These are phyloP conservation scores for Pythium brachiatum DNA, from an alignment of 352 stramenopile genomes.

Conservation along the genomic window DNA sequence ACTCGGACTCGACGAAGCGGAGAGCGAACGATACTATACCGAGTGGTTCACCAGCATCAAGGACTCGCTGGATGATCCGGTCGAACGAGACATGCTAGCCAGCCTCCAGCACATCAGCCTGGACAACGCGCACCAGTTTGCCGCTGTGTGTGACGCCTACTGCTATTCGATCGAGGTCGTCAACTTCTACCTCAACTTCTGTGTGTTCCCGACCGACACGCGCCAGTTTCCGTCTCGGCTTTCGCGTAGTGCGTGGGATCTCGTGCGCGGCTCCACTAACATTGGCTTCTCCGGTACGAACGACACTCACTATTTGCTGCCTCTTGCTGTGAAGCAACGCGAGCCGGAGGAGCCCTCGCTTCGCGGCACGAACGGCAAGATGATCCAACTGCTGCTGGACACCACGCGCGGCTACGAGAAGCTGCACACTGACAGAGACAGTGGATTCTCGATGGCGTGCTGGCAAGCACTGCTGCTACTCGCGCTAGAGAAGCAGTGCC, in stretches of 20 bases:
- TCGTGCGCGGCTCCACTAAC: conserved; percentile 55
- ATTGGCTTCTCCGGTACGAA: conserved; percentile 91
- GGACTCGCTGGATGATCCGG: conserved; percentile 8
- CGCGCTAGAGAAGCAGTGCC: conserved; percentile 36
- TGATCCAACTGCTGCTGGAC: conserved; percentile 71
- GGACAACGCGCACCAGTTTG: conserved; percentile 63
- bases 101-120: conserved; percentile 72
- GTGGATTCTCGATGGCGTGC: not conserved
- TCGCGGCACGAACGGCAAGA: conserved; percentile 79
- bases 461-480: conserved; percentile 50
- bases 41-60: conserved; percentile 58
- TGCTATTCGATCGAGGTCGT: conserved; percentile 63
- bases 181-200: conserved; percentile 84
- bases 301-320: conserved; percentile 81
- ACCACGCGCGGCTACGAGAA: conserved; percentile 31
- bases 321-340: conserved; percentile 57
- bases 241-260: conserved; percentile 76
- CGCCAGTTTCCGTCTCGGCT: conserved; percentile 72
- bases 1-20: conserved; percentile 57
- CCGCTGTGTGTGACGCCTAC: conserved; percentile 46
- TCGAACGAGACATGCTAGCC: conserved; percentile 33
- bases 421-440: not conserved
- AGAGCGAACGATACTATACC: conserved; percentile 61
- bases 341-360: conserved; percentile 53
- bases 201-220: conserved; percentile 80